Evolutionary conservation across 768 basidiomycete species (phyloP), one percentile per base, ranked within the genome.

Genomic region (Roridomyces roridus): DNA sequence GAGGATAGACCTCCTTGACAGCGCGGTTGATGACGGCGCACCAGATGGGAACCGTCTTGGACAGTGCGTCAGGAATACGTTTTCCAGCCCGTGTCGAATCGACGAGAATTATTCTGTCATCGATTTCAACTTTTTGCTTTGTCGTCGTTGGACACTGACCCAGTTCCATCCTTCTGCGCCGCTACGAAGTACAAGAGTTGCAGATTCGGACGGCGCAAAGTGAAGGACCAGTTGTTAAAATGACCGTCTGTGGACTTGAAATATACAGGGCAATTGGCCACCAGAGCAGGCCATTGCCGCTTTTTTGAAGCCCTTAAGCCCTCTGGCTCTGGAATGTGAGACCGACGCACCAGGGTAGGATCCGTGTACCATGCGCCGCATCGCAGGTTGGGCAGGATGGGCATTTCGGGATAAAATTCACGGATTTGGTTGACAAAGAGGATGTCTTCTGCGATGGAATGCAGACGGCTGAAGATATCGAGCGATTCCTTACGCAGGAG

Each of bases 231-330:
- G 67, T 91, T 89, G 41, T 84, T 81, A 57, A 82, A 87, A 65
- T 96, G 94, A 0, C 94, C 94, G 64, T 96, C 93, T 0, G 92
- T 95, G 0, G 93, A 94, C 67, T 96, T 96, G 81, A 92, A 98
- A 76, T 94, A 98, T 15, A 86, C 92, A 12, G 81, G 77, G 5
- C 73, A 61, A 36, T 72, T 57, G 20, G 69, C 71, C 9, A 76
- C 68, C 71, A n/a, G n/a, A n/a, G n/a, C 77, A 48, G 20, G 34
- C 18, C 14, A 11, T 20, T 24, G 23, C 11, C 34, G n/a, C 17
- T 41, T 58, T 39, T 25, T 49, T 42, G 41, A 50, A 55, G 51
- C 26, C 46, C 48, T 28, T 25, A 24, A 26, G n/a, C 29, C 11
- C 31, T n/a, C n/a, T n/a, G n/a, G n/a, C n/a, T n/a, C n/a, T n/a